These are phyloP conservation scores for Ensete glaucum DNA, from an alignment of 176 grass and related monocot species.

Conservation along the genomic window DNA sequence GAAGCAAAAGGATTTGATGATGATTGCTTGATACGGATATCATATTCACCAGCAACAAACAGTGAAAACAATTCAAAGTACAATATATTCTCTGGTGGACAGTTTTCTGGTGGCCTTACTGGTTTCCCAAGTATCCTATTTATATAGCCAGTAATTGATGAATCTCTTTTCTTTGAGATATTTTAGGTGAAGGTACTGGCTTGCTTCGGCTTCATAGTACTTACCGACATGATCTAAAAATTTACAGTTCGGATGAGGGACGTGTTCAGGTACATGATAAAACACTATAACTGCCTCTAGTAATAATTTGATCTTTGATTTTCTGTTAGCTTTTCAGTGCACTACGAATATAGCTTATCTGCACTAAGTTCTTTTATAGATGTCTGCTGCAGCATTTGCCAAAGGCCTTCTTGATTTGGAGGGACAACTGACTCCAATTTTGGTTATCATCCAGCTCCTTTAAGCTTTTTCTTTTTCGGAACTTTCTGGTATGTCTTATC, in stretches of 20 bases:
- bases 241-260: slow-evolving; percentile 97
- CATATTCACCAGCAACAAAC: no score
- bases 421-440: slow-evolving; percentile 86
- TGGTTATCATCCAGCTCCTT: slow-evolving; percentile 44
- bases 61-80: no score
- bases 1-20: no score
- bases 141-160: not conserved
- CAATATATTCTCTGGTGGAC: not conserved
- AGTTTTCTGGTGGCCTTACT: not conserved
- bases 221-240: slow-evolving; percentile 95
- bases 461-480: not conserved
- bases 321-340: not conserved
- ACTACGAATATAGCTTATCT: not conserved
- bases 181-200: slow-evolving; percentile 85
- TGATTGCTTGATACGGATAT: no score
- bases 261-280: slow-evolving; percentile 73
- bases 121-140: not conserved
- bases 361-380: slow-evolving; percentile 28
- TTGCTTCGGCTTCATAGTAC: slow-evolving; percentile 98
- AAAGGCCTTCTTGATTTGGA: slow-evolving; percentile 99
- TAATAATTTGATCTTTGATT: not conserved
- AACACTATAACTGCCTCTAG: not conserved
- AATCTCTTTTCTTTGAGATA: slow-evolving; percentile 15
- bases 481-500: not conserved
- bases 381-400: slow-evolving; percentile 93